Evolutionary conservation across 192 early-diverging fungal genomes (phyloP), one percentile per base, ranked within the genome.

Genomic region (Coemansia sp.): DNA sequence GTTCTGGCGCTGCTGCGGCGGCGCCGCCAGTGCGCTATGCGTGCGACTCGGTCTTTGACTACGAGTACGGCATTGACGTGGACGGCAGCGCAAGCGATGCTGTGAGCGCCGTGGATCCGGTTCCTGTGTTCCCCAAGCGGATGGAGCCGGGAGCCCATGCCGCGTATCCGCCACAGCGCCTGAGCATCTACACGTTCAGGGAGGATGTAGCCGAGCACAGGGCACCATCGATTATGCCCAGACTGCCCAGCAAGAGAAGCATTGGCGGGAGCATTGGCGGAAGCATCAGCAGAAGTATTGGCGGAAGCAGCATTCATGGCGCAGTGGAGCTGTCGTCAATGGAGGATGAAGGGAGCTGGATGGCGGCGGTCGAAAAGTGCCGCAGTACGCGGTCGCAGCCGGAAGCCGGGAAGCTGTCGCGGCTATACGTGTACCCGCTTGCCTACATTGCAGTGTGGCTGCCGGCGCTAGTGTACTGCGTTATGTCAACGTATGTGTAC

Each of bases 381-480:
- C 67, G 68, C 59, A 55, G 26, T 16, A 36, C 49, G 16, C 52
- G 69, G 26, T 15, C 21, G n/a, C 15, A 38, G 4, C 2, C 53
- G 15, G 11, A 33, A 18, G 20, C 9, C 48, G 20, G 35, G 6
- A 39, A 26, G 18, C 11, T 77, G 18, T 83, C 80, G 14, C 64
- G 80, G 24, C 63, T 83, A 1, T 83, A 66, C n/a, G 75, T 83
- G 2, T 83, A 83, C 23, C 80, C 80, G 23, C 66, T 83, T 16
- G 75, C 72, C 2, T 73, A 83, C 41, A 23, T 67, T n/a, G 39
- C 64, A 5, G 12, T 83, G 2, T 83, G 72, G 64, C 15, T 74
- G 30, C 80, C 80, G n/a, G 68, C 64, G 1, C 43, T 77, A 1
- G 39, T 66, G 16, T 83, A 77, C 63, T 72, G 34, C 35, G 26